Evolutionary conservation across 768 basidiomycete species (phyloP), one percentile per base, ranked within the genome.

Genomic region (Rhizopogon salebrosus): DNA sequence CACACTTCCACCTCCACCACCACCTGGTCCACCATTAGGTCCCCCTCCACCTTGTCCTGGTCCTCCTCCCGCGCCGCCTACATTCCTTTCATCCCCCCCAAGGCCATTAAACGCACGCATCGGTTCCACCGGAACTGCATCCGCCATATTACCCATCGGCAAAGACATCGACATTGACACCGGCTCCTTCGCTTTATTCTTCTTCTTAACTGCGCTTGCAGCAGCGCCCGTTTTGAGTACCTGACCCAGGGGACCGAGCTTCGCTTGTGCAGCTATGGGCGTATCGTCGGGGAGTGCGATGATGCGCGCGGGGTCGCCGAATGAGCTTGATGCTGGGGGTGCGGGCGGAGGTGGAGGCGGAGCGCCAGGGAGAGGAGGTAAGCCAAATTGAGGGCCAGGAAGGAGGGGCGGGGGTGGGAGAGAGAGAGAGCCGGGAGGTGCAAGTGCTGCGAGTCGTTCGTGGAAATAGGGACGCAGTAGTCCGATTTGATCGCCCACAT

Each of bases 191-290:
- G 41, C 68, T 54, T 59, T 61, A 54, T 53, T 60, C 63, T 80
- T 83, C 77, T 89, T 91, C 79, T 90, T 92, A 65, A 79, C 68
- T 10, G 72, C 52, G 1, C 71, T 72, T 2, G 75, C 61, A 16
- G 75, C 66, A 0, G 74, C 60, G 2, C 74, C 75, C 1, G 75
- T 71, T 62, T 82, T 80, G 62, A 83, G 60, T 54, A 91, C 80
- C 64, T 91, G 88, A 6, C 90, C 90, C 16, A 91, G 69, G 0
- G 90, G 91, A 0, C 89, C 88, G 60, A 92, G 80, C 72, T 88
- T 92, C 41, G 77, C 70, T 58, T 89, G 87, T 3, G 72, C 64
- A 10, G 78, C 61, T 34, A 70, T 71, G 0, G 87, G 84, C 2
- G 68, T 34, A 59, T 92, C 90, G 73, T 92, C 90, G 8, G 78